A percentile compares a stretch with the other conserved stretches of the same genome.
Conservation (phyloP, 2,329 filamentous ascomycete species). For the Oidium heveae region DNA sequence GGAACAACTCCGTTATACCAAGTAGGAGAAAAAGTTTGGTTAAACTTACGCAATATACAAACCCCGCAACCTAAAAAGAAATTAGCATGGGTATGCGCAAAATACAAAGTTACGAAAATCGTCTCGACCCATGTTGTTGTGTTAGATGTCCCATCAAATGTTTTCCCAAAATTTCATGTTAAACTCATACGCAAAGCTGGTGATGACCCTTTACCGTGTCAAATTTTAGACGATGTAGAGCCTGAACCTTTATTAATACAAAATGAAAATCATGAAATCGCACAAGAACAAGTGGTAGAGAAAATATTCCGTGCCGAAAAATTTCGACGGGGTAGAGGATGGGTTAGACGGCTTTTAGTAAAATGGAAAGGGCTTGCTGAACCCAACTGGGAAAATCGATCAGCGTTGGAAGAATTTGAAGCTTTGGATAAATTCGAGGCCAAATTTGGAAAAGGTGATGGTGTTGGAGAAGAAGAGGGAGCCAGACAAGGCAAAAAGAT, state of each 20-base stretch:
- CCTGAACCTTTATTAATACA: background rate
- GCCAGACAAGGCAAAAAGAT: no score
- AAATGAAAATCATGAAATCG: background rate
- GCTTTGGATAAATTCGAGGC: no score
- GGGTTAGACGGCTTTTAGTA: no score
- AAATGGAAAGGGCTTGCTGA: no score
- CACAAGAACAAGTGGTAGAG: background rate
- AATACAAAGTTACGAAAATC: background rate
- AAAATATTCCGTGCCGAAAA: background rate
- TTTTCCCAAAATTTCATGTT: background rate
- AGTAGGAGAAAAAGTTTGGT: background rate
- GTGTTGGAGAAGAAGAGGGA: no score
- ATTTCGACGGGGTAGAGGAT: no score
- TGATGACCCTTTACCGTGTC: background rate
- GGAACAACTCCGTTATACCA: background rate
- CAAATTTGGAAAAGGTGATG: no score
- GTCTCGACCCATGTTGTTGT: background rate
- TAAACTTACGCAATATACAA: background rate
- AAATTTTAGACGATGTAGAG: background rate
- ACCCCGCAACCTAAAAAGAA: background rate
- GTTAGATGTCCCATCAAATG: background rate
- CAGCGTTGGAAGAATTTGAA: no score
- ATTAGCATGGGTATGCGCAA: background rate
- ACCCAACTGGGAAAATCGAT: no score
- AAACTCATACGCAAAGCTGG: background rate